Evolutionary conservation across 108 stramenopile species (phyloP), one percentile per base, ranked within the genome.

Genomic region (Pseudonitzschia delicatissima): DNA sequence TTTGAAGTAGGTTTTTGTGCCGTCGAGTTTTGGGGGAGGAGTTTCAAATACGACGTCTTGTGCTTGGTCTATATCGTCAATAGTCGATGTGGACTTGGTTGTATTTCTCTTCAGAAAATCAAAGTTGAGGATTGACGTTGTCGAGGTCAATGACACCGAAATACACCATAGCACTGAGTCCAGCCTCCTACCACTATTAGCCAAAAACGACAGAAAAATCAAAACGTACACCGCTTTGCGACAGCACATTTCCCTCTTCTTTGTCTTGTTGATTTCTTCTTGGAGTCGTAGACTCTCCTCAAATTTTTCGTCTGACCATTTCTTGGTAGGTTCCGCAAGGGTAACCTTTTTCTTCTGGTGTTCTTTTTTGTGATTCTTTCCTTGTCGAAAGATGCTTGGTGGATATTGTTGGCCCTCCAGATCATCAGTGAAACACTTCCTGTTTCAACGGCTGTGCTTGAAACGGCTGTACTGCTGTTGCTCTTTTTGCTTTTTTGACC

Each of bases 151-250:
- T 32, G 6, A 55, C 11, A 31, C 26, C 53, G 53, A 55, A 55
- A 33, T 55, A 33, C 5, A 33, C 13, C 53, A 55, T 55, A 33
- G 31, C 31, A 55, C 31, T 33, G 6, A 55, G 7, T 34, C 53
- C 53, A 33, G n/a, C 31, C 29, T n/a, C 53, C 53, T 35, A 55
- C 31, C n/a, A 55, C 31, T 55, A 55, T 28, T n/a, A 18, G n/a
- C 31, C 29, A 55, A 31, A 17, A 55, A 27, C 9, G 53, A 31
- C 11, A 55, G 29, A 55, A 27, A 27, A 55, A 55, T 18, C 32
- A 55, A 33, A 55, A 31, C 9, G n/a, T 55, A 55, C 5, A 55
- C n/a, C 27, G 13, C 32, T 3, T 13, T 55, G n/a, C 32, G 53
- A 17, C 53, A 33, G 31, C 53, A 55, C 28, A 3, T 4, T 11